These are phyloP conservation scores for Santalum album DNA, from an alignment of 164 flowering plant species.

Conservation along the genomic window DNA sequence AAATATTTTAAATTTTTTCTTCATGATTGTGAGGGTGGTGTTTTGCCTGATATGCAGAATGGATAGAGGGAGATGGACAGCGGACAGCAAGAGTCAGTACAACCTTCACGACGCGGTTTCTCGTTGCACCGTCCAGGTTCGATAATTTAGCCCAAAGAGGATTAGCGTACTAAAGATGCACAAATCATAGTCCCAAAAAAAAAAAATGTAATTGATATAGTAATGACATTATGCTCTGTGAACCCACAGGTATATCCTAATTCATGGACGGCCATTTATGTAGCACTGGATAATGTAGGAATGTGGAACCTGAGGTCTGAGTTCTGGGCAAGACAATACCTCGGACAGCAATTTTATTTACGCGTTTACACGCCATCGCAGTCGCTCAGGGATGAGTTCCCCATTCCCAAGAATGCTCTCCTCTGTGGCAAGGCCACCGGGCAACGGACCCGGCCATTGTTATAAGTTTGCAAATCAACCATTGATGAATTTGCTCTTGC, in stretches of 20 bases:
- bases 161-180: too few species aligned
- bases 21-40: too few species aligned
- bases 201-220: not conserved
- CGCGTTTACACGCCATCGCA: constrained; percentile 55
- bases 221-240: not conserved
- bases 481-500: not conserved
- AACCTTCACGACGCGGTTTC: constrained; percentile 74
- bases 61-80: constrained; percentile 76
- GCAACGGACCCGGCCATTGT: constrained; percentile 53
- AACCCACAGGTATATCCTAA: constrained; percentile 65
- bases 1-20: too few species aligned
- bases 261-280: constrained; percentile 78
- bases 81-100: constrained; percentile 45
- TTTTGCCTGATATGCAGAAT: constrained; percentile 34
- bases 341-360: constrained; percentile 80
- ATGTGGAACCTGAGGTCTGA: constrained; percentile 89
- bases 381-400: constrained; percentile 70
- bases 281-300: constrained; percentile 77
- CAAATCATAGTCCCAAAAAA: too few species aligned
- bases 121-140: constrained; percentile 73
- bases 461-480: constrained; percentile 4
- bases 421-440: constrained; percentile 72
- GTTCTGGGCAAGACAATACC: constrained; percentile 81
- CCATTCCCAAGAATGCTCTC: constrained; percentile 75
- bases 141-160: not conserved